These are phyloP conservation scores for Triangularia verruculosa DNA, from an alignment of 2,329 filamentous ascomycete species.

Conservation along the genomic window DNA sequence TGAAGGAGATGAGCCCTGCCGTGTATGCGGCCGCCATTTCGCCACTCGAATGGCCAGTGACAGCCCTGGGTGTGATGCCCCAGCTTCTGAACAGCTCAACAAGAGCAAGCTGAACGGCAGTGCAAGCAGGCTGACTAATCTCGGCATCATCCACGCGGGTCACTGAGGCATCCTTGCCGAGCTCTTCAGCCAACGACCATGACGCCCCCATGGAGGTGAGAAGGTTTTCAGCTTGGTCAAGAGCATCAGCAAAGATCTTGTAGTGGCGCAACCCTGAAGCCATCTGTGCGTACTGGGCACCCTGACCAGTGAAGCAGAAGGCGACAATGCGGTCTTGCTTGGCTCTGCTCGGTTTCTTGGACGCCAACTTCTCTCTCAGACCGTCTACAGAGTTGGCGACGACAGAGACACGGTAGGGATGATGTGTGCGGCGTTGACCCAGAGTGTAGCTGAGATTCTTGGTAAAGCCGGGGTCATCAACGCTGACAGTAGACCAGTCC, in stretches of 20 bases:
- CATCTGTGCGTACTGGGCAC: conserved; percentile 31
- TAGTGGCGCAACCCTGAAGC: conserved; percentile 29
- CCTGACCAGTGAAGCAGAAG: conserved; percentile 36
- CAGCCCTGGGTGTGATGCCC: conserved; percentile 28
- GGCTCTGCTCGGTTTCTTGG: conserved; percentile 5
- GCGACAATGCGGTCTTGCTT: conserved; percentile 17
- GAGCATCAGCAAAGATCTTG: conserved; percentile 25
- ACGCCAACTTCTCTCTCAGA: conserved; percentile 29
- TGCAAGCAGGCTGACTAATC: conserved; percentile 33
- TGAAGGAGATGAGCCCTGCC: conserved; percentile 27
- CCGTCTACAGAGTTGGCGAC: conserved; percentile 7
- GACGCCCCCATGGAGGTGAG: conserved; percentile 23
- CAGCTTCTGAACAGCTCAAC: conserved; percentile 33
- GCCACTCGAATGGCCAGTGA: conserved; percentile 37
- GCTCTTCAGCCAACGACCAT: conserved; percentile 29
- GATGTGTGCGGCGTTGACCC: background rate
- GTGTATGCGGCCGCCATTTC: conserved; percentile 38
- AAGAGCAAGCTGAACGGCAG: conserved; percentile 36
- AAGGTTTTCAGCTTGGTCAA: conserved; percentile 22
- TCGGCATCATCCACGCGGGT: conserved; percentile 27
- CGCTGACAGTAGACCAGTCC: conserved; percentile 32
- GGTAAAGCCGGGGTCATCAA: background rate
- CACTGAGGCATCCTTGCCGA: conserved; percentile 6
- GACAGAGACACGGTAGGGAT: background rate
- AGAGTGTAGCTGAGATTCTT: conserved; percentile 4